These are phyloP conservation scores for Sorghum bicolor DNA, from an alignment of 176 grass and related monocot species.

Conservation along the genomic window DNA sequence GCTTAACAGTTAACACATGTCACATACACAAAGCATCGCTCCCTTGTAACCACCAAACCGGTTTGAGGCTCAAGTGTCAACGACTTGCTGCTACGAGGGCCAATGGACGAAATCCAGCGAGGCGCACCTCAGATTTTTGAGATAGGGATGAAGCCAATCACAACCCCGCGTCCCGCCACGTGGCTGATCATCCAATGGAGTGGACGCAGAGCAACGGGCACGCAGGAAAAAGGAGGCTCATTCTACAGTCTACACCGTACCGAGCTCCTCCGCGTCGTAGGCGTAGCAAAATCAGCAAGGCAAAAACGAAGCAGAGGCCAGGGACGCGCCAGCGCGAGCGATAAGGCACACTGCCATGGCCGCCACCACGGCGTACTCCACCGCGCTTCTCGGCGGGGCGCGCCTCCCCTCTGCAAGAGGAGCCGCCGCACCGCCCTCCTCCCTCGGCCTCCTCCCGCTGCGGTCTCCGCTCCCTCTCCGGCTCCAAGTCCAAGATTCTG, in stretches of 20 bases:
- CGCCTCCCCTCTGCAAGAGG: conserved; percentile 17
- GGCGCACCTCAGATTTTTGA: conserved; percentile 34
- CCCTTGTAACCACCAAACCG: too few species aligned
- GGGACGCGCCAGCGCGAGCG: background rate
- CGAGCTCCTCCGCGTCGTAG: background rate
- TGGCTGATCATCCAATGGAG: conserved; percentile 20
- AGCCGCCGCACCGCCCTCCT: conserved; percentile 17
- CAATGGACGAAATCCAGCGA: background rate
- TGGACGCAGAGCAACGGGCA: background rate
- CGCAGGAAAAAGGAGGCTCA: conserved; percentile 10
- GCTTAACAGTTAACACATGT: too few species aligned
- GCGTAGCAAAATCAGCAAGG: background rate
- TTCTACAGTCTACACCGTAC: too few species aligned
- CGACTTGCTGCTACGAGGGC: background rate
- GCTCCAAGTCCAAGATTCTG: conserved; percentile 45
- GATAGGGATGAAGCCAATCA: conserved; percentile 65
- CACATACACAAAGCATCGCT: too few species aligned
- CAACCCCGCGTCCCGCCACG: conserved; percentile 12
- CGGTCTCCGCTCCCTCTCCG: conserved; percentile 17
- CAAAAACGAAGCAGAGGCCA: background rate
- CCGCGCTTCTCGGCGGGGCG: conserved; percentile 51
- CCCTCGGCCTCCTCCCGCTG: conserved; percentile 22
- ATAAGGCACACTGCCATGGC: conserved; percentile 21
- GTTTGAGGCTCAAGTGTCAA: background rate
- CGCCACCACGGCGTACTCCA: conserved; percentile 57